Conservation (phyloP, 192 early-diverging fungal genomes). For the Jimgerdemannia lactiflua region DNA sequence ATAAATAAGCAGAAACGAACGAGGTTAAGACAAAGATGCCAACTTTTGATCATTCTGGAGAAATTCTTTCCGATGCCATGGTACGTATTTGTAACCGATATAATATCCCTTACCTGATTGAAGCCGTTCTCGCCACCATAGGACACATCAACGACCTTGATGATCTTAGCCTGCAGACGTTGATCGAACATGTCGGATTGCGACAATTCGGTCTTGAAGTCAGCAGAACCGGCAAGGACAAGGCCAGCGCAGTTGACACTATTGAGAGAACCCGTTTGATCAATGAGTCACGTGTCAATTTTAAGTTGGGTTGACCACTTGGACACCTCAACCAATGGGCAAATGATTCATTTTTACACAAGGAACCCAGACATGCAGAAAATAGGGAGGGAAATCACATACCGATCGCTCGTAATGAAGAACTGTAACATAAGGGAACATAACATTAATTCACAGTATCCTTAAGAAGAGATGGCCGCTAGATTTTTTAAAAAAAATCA, state of each 20-base stretch:
- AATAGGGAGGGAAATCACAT: too few relatives aligned
- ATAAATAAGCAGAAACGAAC: not conserved
- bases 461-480: too few relatives aligned
- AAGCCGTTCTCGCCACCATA: constrained; percentile 99
- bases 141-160: constrained; percentile 96
- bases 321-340: too few relatives aligned
- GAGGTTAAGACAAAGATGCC: not conserved
- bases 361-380: too few relatives aligned
- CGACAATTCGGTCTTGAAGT: constrained; percentile 96
- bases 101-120: constrained; percentile 39
- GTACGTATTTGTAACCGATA: constrained; percentile 11
- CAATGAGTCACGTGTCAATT: too few relatives aligned
- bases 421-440: too few relatives aligned
- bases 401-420: too few relatives aligned
- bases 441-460: too few relatives aligned
- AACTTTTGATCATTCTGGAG: not conserved
- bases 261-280: not conserved
- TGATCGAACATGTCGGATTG: constrained; percentile 97
- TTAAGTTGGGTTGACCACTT: too few relatives aligned
- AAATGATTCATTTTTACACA: too few relatives aligned
- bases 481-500: too few relatives aligned
- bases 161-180: constrained; percentile 82
- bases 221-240: constrained; percentile 96
- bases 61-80: not conserved
- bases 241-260: constrained; percentile 79